Evolutionary conservation across 1,139 yeast species (phyloP).

Genomic region (Eremothecium cymbalariae): DNA sequence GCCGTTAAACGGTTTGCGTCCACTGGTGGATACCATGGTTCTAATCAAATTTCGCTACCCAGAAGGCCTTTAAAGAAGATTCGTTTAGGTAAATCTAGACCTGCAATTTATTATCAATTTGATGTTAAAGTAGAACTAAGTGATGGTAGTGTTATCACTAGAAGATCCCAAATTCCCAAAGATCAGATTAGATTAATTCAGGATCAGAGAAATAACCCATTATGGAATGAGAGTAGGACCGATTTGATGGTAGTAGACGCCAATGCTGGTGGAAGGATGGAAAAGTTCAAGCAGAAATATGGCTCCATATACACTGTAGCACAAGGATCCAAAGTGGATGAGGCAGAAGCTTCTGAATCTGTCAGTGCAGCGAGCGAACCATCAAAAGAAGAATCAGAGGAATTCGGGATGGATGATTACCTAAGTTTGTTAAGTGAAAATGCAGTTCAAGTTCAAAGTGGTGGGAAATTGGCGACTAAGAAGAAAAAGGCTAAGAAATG

Average conservation of each 20-base stretch:
- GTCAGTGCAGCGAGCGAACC: slow-evolving; percentile 11
- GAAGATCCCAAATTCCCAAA: slow-evolving; percentile 85
- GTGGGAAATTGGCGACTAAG: slow-evolving; percentile 53
- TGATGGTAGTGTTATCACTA: slow-evolving; percentile 80
- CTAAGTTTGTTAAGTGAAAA: slow-evolving; percentile 56
- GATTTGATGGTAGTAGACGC: slow-evolving; percentile 70
- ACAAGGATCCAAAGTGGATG: slow-evolving; percentile 18
- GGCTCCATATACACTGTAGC: slow-evolving; percentile 41
- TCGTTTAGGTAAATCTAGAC: slow-evolving; percentile 68
- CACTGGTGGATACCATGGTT: slow-evolving; percentile 24
- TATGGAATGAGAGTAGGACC: slow-evolving; percentile 83
- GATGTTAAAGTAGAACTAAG: slow-evolving; percentile 80
- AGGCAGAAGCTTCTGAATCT: slow-evolving; percentile 16
- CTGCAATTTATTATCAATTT: slow-evolving; percentile 85
- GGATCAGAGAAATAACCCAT: slow-evolving; percentile 77
- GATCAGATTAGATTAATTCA: slow-evolving; percentile 74
- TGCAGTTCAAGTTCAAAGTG: slow-evolving; percentile 51
- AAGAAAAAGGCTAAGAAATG: slow-evolving; percentile 40
- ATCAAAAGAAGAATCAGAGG: slow-evolving; percentile 22
- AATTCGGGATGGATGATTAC: slow-evolving; percentile 44
- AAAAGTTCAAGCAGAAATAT: slow-evolving; percentile 74
- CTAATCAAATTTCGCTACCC: slow-evolving; percentile 28
- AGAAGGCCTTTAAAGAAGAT: slow-evolving; percentile 36
- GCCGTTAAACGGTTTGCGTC: slow-evolving; percentile 22
- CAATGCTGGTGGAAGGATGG: slow-evolving; percentile 77